Evolutionary conservation across 257 asterid genomes (phyloP).

Genomic region (Leptodermis oblonga): DNA sequence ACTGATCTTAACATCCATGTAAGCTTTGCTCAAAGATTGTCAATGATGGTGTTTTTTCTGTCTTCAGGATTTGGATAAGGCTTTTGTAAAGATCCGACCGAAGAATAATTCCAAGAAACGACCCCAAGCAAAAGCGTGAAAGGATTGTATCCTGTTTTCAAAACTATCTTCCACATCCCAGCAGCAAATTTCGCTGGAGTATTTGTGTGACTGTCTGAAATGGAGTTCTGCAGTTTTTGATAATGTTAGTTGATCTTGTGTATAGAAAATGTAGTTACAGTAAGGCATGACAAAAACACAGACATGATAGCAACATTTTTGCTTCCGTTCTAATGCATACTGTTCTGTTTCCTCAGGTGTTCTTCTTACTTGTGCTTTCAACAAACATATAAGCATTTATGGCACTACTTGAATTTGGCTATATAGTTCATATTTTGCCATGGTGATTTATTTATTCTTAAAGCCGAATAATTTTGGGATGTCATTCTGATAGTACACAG

Average conservation of each 20-base stretch:
- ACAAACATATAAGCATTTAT: too few species aligned
- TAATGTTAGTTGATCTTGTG: neutral
- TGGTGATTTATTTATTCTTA: too few species aligned
- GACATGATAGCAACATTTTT: neutral
- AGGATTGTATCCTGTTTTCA: neutral
- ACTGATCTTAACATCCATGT: neutral
- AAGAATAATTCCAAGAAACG: conserved; percentile 82
- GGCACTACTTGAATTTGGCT: too few species aligned
- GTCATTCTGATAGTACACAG: too few species aligned
- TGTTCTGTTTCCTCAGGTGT: neutral
- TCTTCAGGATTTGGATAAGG: conserved; percentile 67
- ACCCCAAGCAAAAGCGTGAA: conserved; percentile 27
- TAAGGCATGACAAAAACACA: neutral
- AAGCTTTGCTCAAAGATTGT: neutral
- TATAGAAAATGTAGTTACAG: neutral
- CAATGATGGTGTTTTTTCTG: neutral
- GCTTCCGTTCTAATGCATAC: neutral
- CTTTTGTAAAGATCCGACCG: conserved; percentile 64
- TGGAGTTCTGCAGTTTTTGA: neutral
- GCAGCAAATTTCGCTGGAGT: neutral
- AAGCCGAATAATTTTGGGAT: too few species aligned
- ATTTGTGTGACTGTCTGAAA: neutral
- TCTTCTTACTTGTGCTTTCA: neutral
- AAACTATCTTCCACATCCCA: neutral
- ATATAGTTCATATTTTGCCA: too few species aligned